A percentile compares a stretch with the other conserved stretches of the same genome.
phyloP scores from a whole-genome alignment of 1,284 basidiomycete genomes.

The Apiotrichum montevideense region DNA sequence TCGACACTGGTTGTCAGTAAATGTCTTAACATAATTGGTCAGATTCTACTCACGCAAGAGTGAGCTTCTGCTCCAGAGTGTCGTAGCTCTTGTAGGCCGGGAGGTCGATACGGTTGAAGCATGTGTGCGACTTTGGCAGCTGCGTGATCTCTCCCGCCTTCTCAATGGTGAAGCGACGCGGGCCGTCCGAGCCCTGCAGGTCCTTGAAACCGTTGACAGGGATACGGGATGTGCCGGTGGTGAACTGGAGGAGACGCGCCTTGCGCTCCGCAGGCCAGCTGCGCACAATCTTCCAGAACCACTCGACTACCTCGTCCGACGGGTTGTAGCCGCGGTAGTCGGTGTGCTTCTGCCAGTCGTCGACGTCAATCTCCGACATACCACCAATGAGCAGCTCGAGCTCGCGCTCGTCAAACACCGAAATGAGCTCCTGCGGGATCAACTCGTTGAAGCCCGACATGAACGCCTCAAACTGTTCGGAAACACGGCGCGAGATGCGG shows the following conservation, averaged over 20 bases:
- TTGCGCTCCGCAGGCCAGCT: slow-evolving; percentile 96
- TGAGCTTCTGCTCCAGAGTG: slow-evolving; percentile 80
- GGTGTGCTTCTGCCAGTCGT: slow-evolving; percentile 59
- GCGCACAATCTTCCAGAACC: slow-evolving; percentile 99
- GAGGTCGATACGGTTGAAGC: slow-evolving; percentile 81
- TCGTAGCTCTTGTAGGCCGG: slow-evolving; percentile 88
- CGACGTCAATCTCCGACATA: slow-evolving; percentile 92
- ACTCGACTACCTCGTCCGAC: slow-evolving; percentile 87
- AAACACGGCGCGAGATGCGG: slow-evolving; percentile 85
- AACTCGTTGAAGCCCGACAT: slow-evolving; percentile 93
- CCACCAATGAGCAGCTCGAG: slow-evolving; percentile 94
- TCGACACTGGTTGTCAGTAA: slow-evolving; percentile 54
- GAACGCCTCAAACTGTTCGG: slow-evolving; percentile 93
- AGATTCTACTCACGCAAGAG: slow-evolving; percentile 55
- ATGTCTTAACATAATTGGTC: no score
- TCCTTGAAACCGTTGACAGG: slow-evolving; percentile 99
- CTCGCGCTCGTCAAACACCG: slow-evolving; percentile 97
- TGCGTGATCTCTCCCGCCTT: slow-evolving; percentile 89
- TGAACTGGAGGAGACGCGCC: slow-evolving; percentile 88
- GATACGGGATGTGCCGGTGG: slow-evolving; percentile 92
- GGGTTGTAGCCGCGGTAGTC: slow-evolving; percentile 56
- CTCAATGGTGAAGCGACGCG: slow-evolving; percentile 89
- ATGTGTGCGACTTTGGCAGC: slow-evolving; percentile 77
- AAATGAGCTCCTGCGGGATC: slow-evolving; percentile 88
- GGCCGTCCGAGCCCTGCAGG: slow-evolving; percentile 93